Evolutionary conservation across 129 eudicot genomes (phyloP).

Genomic region (Centrapalus pauciflorus): DNA sequence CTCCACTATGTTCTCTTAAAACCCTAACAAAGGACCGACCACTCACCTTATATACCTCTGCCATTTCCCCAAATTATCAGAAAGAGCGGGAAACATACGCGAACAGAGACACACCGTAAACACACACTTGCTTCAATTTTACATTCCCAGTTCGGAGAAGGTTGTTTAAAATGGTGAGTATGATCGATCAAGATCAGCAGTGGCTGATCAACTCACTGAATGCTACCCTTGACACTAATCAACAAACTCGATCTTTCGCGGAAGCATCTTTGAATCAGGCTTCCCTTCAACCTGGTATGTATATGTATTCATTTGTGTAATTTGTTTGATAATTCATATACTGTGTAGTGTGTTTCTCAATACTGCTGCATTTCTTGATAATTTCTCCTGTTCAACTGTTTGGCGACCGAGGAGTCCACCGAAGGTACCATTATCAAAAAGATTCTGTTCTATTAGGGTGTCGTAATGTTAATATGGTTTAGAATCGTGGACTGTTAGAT

Average conservation of each 20-base stretch:
- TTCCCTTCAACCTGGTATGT: slow-evolving; percentile 72
- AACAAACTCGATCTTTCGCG: slow-evolving; percentile 76
- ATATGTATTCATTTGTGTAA: background rate
- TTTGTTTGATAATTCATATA: background rate
- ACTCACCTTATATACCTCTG: slow-evolving; percentile 22
- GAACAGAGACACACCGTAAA: slow-evolving; percentile 13
- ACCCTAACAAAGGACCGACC: slow-evolving; percentile 31
- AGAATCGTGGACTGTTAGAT: background rate
- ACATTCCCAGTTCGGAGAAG: background rate
- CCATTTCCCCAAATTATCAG: slow-evolving; percentile 28
- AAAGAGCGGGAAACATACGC: slow-evolving; percentile 48
- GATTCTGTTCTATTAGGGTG: background rate
- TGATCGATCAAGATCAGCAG: slow-evolving; percentile 78
- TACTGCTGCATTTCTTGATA: background rate
- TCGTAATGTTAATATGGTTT: background rate
- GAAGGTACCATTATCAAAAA: background rate
- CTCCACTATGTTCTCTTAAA: slow-evolving; percentile 9
- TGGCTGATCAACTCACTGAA: slow-evolving; percentile 85
- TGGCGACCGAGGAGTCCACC: background rate
- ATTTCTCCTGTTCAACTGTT: slow-evolving; percentile 10
- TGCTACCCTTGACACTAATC: slow-evolving; percentile 84
- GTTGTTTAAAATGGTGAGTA: slow-evolving; percentile 11
- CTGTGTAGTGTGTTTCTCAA: background rate
- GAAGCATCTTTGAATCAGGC: slow-evolving; percentile 83
- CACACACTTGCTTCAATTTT: slow-evolving; percentile 5